Evolutionary conservation across 1,284 basidiomycete species (phyloP).

Genomic region (Grifola frondosa): DNA sequence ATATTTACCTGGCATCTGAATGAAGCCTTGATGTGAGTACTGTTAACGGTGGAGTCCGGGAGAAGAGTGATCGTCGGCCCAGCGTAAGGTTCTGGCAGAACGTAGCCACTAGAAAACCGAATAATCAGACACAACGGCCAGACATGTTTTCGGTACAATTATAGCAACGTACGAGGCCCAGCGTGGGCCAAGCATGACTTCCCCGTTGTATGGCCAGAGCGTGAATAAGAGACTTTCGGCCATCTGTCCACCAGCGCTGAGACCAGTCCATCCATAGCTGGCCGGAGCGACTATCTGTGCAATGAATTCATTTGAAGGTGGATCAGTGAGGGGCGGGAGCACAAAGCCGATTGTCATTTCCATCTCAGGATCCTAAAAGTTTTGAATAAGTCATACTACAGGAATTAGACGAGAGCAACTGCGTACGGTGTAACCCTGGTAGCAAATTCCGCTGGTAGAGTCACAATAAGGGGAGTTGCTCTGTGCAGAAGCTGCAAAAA

Average conservation of each 20-base stretch:
- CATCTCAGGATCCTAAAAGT: conserved; percentile 23
- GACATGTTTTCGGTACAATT: background rate
- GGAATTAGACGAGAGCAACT: no score
- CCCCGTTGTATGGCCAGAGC: conserved; percentile 25
- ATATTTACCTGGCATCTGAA: conserved; percentile 30
- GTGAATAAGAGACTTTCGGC: conserved; percentile 30
- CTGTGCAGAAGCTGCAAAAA: conserved; percentile 24
- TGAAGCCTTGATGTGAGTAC: conserved; percentile 30
- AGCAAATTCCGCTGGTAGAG: conserved; percentile 28
- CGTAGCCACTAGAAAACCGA: conserved; percentile 21
- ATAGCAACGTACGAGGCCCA: conserved; percentile 25
- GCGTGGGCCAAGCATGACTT: conserved; percentile 28
- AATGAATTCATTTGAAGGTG: conserved; percentile 28
- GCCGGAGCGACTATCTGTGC: conserved; percentile 28
- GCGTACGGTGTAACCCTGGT: conserved; percentile 27
- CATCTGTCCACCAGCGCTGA: conserved; percentile 31
- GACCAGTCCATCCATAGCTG: conserved; percentile 28
- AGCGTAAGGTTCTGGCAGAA: conserved; percentile 23
- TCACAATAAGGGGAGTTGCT: conserved; percentile 26
- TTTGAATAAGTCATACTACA: background rate
- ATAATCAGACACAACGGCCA: background rate
- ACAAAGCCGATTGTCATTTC: conserved; percentile 30
- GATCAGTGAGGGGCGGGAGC: conserved; percentile 25
- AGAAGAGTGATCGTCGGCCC: conserved; percentile 30
- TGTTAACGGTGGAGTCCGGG: conserved; percentile 28